Base-by-base conservation (phyloP, 2,329 filamentous ascomycete species). In the Alternaria sp. region DNA sequence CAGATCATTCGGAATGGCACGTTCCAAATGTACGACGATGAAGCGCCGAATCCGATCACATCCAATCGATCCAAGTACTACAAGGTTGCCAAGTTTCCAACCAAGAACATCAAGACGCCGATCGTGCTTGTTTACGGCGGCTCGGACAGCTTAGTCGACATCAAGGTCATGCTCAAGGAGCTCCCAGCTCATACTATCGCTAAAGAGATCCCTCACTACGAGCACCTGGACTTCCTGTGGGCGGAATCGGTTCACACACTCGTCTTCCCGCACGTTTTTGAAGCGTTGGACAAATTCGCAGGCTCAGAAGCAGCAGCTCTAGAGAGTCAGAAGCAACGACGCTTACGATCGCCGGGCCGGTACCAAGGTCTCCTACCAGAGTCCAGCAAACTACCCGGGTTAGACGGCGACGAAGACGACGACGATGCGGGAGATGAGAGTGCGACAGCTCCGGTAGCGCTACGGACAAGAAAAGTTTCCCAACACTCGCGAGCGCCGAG, bases 11-110 rank as follows among this genome's bases (percentile, higher is more conserved):
- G 96, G 68, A 97, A 95, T 74, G 92, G 93, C 73, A 93, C 89
- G 25, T 98, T 99, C 80, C 96, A 99, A 80, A 97, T 99, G 92
- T 98, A 94, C 79, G 96, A 99, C 77, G 96, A 99, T 77, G 95
- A 98, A 73, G 87, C 96, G 1, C 91, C 93, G 61, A 90, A 90
- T 26, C 91, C 91, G 0, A 84, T 97, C 63, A 88, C 89, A 57
- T 88, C 87, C 21, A 89, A 89, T 5, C 87, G 87, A 57, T 90
- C 88, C 74, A 93, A 95, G 73, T 97, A 97, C 81, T 97, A 96
- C 79, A 97, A 97, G 78, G 94, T 97, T 6, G 93, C 96, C 72
- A 95, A 92, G 77, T 99, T 97, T 71, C 96, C 96, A 0, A 99
- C 96, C 0, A 90, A 92, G 68, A 99, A 99, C 77, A 99, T 99